Evolutionary conservation across 1,284 basidiomycete genomes (phyloP).

Genomic region (Trichosporon sp.): DNA sequence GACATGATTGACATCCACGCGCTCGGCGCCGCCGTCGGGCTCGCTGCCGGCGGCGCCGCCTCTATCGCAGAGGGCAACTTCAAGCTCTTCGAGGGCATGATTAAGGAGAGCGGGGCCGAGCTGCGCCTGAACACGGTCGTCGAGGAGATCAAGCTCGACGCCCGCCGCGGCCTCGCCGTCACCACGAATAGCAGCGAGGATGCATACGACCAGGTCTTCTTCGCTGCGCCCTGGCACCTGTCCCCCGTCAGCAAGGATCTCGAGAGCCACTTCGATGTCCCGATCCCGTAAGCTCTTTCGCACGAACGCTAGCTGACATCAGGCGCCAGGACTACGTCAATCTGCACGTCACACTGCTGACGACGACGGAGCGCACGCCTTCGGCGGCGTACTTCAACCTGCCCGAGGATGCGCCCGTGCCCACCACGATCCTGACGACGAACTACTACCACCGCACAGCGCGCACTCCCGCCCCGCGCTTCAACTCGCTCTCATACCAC

Average conservation of each 20-base stretch:
- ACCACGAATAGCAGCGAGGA: constrained; percentile 13
- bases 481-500: constrained; percentile 86
- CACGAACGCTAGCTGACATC: constrained; percentile 1
- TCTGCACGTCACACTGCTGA: constrained; percentile 83
- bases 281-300: constrained; percentile 17
- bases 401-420: constrained; percentile 53
- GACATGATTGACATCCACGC: constrained; percentile 73
- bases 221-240: constrained; percentile 42
- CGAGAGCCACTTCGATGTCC: constrained; percentile 14
- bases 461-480: constrained; percentile 63
- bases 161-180: constrained; percentile 5
- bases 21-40: constrained; percentile 66
- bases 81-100: constrained; percentile 76
- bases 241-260: constrained; percentile 23
- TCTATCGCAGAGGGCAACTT: constrained; percentile 77
- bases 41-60: constrained; percentile 68
- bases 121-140: constrained; percentile 64
- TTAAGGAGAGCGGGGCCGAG: constrained; percentile 64
- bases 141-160: constrained; percentile 14
- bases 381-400: constrained; percentile 69
- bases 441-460: constrained; percentile 53
- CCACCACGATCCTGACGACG: constrained; percentile 70
- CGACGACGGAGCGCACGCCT: constrained; percentile 64
- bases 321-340: constrained; percentile 65
- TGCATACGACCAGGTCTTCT: constrained; percentile 45